A percentile compares a stretch with the other conserved stretches of the same genome.
phyloP scores from a whole-genome alignment of 2,329 filamentous ascomycete genomes.

The Knufia fluminis region DNA sequence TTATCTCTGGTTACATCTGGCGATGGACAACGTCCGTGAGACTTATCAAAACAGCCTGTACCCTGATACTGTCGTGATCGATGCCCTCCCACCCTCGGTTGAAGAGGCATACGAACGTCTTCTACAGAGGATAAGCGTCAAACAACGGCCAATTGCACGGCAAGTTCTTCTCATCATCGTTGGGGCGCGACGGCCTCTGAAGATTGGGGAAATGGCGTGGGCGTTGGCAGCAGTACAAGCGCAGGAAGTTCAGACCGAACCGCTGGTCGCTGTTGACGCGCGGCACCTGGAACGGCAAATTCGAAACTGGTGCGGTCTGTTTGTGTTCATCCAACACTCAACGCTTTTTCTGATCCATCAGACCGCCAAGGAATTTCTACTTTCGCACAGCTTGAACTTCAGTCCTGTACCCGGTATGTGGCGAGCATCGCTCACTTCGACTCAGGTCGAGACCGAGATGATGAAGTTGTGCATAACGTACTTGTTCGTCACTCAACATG shows the following conservation, averaged over 20 bases:
- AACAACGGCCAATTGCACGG: slow-evolving; percentile 2
- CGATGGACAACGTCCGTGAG: slow-evolving; percentile 14
- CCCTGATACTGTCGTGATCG: slow-evolving; percentile 11
- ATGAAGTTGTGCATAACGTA: background rate
- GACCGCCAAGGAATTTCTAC: slow-evolving; percentile 26
- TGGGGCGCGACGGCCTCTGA: slow-evolving; percentile 15
- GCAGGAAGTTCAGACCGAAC: background rate
- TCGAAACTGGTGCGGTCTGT: slow-evolving; percentile 21
- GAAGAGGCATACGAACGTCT: slow-evolving; percentile 20
- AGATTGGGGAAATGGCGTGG: slow-evolving; percentile 15
- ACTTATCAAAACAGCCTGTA: slow-evolving; percentile 10
- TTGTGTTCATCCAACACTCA: slow-evolving; percentile 22
- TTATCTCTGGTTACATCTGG: slow-evolving; percentile 25
- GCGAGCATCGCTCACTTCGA: background rate
- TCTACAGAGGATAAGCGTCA: slow-evolving; percentile 11
- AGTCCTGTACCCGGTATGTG: background rate
- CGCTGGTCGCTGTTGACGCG: background rate
- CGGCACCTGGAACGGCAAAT: slow-evolving; percentile 11
- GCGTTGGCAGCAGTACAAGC: slow-evolving; percentile 12
- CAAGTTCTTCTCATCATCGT: slow-evolving; percentile 20
- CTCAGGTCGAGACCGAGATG: background rate
- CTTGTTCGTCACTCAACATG: background rate
- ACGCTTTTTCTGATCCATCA: slow-evolving; percentile 25
- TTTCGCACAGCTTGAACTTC: slow-evolving; percentile 9
- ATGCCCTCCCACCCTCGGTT: slow-evolving; percentile 14